Base-by-base conservation (phyloP, 176 grass and related monocot species). In the Carex kokanica region DNA sequence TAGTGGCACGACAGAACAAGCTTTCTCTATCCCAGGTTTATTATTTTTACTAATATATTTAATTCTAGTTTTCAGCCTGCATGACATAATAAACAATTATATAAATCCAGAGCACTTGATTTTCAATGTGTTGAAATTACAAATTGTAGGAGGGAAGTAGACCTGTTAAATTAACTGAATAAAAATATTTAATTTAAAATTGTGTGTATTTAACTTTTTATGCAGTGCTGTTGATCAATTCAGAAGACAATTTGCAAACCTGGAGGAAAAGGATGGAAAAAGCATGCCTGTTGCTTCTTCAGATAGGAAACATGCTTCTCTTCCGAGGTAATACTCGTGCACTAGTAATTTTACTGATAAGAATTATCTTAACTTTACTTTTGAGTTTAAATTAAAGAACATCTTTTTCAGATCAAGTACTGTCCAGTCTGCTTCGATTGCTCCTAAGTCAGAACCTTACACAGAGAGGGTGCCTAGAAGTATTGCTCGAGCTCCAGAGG, bases 231-330 rank as follows among this genome's bases (percentile, higher is more conserved):
- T 93, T 6, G 96, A 99, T 84, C 94, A 92, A 83, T 99, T 99
- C 69, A 94, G 88, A 77, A 95, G 89, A 82, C 96, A 99, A 90
- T 95, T 99, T 85, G 86, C 96, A 3, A 86, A 90, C 80, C 84
- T 99, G 65, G 96, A 99, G 84, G 96, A 99, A 73, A 95, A 92
- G 82, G 93, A 87, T 88, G 93, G 88, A 67, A 93, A 84, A 79
- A 90, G 58, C 9, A 77, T 60, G 21, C 13, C 96, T 23, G 47
- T 84, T 1, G 64, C 83, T 61, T 85, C 88, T 17, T 83, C 53
- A 56, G 88, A 99, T 23, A 95, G 96, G 54, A 99, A 95, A 75
- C 96, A 99, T 90, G 89, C 82, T 84, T 99, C 96, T 93, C 96
- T 99, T 14, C 96, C 96, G n/a, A 93, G 96, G 96, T 99, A 90